Evolutionary conservation across 2,329 filamentous ascomycete species (phyloP).

Genomic region (Pestalotiopsis sp.): DNA sequence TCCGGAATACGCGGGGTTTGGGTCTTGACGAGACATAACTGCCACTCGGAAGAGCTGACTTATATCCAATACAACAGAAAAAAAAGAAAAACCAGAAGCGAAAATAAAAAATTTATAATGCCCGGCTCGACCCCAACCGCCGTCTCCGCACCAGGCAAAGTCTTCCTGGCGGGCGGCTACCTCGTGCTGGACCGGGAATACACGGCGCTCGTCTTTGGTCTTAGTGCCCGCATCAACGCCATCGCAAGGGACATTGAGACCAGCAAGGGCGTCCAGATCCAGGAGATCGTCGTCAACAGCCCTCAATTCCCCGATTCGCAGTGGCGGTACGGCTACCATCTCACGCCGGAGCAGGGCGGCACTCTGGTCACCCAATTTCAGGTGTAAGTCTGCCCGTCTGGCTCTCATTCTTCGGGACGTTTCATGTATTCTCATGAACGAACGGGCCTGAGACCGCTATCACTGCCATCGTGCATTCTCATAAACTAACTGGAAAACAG

Average conservation of each 20-base stretch:
- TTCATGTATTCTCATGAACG: too few species aligned
- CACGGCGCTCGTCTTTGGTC: constrained; percentile 73
- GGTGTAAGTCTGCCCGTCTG: constrained; percentile 60
- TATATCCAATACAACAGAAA: background rate
- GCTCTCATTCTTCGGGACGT: background rate
- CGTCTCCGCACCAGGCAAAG: constrained; percentile 93
- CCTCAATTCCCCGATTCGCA: constrained; percentile 87
- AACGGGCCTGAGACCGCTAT: background rate
- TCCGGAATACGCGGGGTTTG: background rate
- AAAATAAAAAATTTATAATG: constrained; percentile 6
- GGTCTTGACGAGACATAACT: background rate
- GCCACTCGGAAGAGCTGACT: background rate
- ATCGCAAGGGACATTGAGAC: constrained; percentile 60
- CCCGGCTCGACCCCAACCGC: constrained; percentile 41
- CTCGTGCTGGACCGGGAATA: constrained; percentile 88
- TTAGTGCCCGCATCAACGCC: constrained; percentile 69
- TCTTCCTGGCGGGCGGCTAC: constrained; percentile 92
- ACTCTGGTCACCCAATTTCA: constrained; percentile 79
- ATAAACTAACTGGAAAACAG: constrained; percentile 28
- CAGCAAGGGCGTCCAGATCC: constrained; percentile 64
- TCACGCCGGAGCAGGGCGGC: constrained; percentile 72
- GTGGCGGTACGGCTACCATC: constrained; percentile 84
- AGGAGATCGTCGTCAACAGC: constrained; percentile 82
- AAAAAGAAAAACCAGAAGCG: background rate
- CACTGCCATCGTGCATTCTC: background rate